Base-by-base conservation (phyloP, 2,329 filamentous ascomycete genomes). In the Cryphonectria radicalis region DNA sequence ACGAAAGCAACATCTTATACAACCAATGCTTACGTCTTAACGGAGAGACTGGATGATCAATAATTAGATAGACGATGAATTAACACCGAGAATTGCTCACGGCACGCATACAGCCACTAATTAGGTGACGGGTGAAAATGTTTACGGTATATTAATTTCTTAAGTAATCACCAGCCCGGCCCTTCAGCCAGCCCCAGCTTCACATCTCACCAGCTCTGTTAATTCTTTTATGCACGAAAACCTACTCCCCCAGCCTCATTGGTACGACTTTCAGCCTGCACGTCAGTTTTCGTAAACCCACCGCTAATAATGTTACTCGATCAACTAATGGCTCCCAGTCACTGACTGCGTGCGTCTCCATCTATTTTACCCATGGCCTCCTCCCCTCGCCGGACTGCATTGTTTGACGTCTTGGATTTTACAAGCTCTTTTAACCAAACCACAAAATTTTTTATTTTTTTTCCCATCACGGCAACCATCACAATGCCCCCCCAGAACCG, bases 131-230 rank as follows among this genome's bases (percentile, higher is more conserved):
- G 46, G 22, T 3, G 19, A 50, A 50, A 22, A 50, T 50, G 46
- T 50, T 50, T 50, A 50, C 46, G 46, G 46, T 50, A 50, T 50
- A 50, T 50, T 50, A n/a, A 50, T 50, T 50, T 50, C 46, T 50
- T 50, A 50, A n/a, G 22, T 50, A 50, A 50, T 50, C 46, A 50
- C 46, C 46, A 50, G 46, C 46, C 46, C 46, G 7, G 22, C 17
- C 22, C 46, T n/a, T 50, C 46, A n/a, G 46, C 46, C 46, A 50
- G 46, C 46, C 46, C 19, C 22, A 50, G 22, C 46, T 50, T 50
- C 46, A n/a, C 46, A 50, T 50, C 46, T 50, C 46, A 59, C 55
- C 55, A 19, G 7, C 4, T 59, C 25, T 32, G 13, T 59, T 32
- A 25, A 28, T 32, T 19, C 2, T 10, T 10, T 50, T 11, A 50